Evolutionary conservation across 495 filamentous ascomycete genomes (phyloP), one percentile per base, ranked within the genome.

Genomic region (Daldinia childiae): DNA sequence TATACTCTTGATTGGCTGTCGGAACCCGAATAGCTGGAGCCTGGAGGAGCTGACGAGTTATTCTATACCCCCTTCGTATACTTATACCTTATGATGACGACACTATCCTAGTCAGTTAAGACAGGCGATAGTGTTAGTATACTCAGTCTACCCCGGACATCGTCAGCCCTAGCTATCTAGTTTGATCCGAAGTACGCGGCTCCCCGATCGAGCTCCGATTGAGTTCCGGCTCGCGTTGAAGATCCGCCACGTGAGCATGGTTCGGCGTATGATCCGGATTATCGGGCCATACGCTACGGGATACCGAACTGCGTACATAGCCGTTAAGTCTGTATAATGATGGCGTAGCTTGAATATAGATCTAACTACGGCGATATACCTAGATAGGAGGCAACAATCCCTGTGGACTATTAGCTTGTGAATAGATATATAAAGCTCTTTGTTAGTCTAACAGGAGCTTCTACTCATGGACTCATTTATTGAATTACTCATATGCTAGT

Each of bases 1-100:
- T 57, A 62, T 50, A 50, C 27, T 36, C 11, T 45, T 73, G 70
- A 73, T 73, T 73, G 70, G 70, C 34, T 38, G 27, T 29, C 6
- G 30, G 41, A 24, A 66, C 54, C 62, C 62, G 41, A 62, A 62
- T 56, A 30, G 19, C 21, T 39, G 57, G 65, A 26, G 29, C 21
- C 32, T 27, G 30, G 34, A 32, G 58, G 62, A 64, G 48, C 58
- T 62, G 48, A 65, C 50, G 71, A 58, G 24, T 41, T 41, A 26
- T 21, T 11, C n/a, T 39, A 39, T 52, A 39, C 39, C 30, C 29
- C 17, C 19, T 17, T 17, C 48, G 52, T 34, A n/a, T 57, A 19
- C n/a, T 24, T 30, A 15, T 41, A 21, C 2, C 17, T 34, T 45
- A 38, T 48, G 38, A 60, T 68, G 69, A 64, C 64, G 64, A 68